These are phyloP conservation scores for Tephrocybe sp. DNA, from an alignment of 768 basidiomycete species.

Conservation along the genomic window DNA sequence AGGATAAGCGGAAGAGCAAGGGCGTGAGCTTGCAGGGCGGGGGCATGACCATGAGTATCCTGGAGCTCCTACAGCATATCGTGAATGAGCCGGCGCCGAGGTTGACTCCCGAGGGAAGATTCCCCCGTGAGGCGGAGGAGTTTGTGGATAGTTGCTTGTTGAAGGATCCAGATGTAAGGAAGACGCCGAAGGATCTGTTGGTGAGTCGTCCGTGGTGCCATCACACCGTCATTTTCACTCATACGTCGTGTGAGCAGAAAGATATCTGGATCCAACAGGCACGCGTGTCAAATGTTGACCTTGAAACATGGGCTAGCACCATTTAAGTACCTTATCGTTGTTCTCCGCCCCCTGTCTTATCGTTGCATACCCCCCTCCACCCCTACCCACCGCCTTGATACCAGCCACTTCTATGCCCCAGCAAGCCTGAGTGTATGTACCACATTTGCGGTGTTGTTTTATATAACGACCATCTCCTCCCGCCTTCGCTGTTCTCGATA, in stretches of 20 bases:
- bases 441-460: not conserved
- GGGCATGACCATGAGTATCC: slow-evolving; percentile 96
- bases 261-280: slow-evolving; percentile 74
- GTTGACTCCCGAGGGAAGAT: slow-evolving; percentile 70
- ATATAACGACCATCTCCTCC: not conserved
- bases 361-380: not conserved
- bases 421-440: not conserved
- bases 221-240: slow-evolving; percentile 1
- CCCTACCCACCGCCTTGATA: not conserved
- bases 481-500: not conserved
- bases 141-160: slow-evolving; percentile 90
- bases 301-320: slow-evolving; percentile 80
- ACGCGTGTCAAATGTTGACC: slow-evolving; percentile 59
- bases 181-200: slow-evolving; percentile 85
- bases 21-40: slow-evolving; percentile 94
- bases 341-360: not conserved
- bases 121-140: slow-evolving; percentile 69
- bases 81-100: slow-evolving; percentile 97
- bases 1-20: slow-evolving; percentile 84
- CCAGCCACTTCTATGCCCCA: not conserved
- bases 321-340: slow-evolving; percentile 37
- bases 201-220: too few species aligned
- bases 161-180: slow-evolving; percentile 85
- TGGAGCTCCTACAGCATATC: slow-evolving; percentile 96
- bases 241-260: slow-evolving; percentile 43